These are phyloP conservation scores for Fusarium sambucinum DNA, from an alignment of 2,329 filamentous ascomycete genomes.

Conservation along the genomic window DNA sequence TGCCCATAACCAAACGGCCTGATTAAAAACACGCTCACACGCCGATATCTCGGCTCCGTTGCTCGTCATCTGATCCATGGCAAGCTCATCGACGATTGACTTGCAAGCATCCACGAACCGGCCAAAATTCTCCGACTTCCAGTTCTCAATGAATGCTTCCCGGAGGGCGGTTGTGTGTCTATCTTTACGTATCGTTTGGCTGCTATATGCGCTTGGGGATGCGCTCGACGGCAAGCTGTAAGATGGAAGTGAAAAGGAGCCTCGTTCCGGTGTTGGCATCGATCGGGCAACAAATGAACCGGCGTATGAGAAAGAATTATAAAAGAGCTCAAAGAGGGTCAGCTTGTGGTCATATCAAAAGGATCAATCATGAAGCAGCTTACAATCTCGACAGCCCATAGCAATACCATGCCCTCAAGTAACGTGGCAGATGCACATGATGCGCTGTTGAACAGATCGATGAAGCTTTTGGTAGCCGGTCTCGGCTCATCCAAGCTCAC, in stretches of 20 bases:
- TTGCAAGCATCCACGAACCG: constrained; percentile 5
- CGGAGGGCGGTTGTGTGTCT: constrained; percentile 2
- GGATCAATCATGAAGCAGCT: background rate
- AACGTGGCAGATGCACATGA: constrained; percentile 9
- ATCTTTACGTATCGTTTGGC: constrained; percentile 7
- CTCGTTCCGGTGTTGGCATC: background rate
- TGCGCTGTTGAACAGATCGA: constrained; percentile 3
- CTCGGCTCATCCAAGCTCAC: constrained; percentile 2
- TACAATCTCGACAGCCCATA: constrained; percentile 9
- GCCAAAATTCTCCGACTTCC: constrained; percentile 9
- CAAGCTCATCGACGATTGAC: constrained; percentile 12
- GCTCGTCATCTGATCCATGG: background rate
- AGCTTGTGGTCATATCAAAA: background rate
- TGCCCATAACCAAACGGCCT: constrained; percentile 8
- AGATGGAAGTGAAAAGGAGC: constrained; percentile 9
- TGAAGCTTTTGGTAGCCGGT: constrained; percentile 5
- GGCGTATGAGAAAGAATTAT: constrained; percentile 7
- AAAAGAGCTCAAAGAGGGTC: background rate
- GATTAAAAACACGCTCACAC: constrained; percentile 6
- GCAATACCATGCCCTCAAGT: constrained; percentile 7
- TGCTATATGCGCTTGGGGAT: background rate
- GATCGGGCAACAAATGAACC: constrained; percentile 4
- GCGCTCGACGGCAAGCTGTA: constrained; percentile 8
- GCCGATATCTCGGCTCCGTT: constrained; percentile 3
- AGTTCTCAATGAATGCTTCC: constrained; percentile 8